Percentiles rank a stretch among this genome's conserved stretches.
Evolutionary conservation across 345 rosid species (phyloP).

Genomic region (Eucalyptus tenuipes): DNA sequence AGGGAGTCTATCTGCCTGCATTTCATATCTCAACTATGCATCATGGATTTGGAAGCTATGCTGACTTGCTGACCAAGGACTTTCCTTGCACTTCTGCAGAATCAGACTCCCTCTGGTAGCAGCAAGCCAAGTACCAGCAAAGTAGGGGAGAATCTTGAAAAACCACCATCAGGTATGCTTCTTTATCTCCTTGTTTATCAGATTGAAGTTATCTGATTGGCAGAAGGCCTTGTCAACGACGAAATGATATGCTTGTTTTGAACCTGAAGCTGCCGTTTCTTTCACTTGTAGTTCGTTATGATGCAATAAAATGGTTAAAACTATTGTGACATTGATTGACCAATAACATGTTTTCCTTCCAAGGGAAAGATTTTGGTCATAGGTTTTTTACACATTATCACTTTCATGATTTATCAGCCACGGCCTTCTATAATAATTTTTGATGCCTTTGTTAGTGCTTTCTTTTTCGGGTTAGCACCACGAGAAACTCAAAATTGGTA

Average conservation of each 20-base stretch:
- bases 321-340: neutral
- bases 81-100: conserved; percentile 13
- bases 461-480: neutral
- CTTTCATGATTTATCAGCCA: neutral
- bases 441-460: neutral
- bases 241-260: neutral
- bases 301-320: neutral
- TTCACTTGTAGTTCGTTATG: neutral
- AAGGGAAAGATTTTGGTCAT: neutral
- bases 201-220: neutral
- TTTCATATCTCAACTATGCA: neutral
- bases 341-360: neutral
- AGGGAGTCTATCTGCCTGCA: neutral
- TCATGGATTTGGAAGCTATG: neutral
- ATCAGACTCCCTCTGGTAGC: conserved; percentile 33
- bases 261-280: neutral
- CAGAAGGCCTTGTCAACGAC: neutral
- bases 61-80: neutral
- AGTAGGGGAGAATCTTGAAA: conserved; percentile 33
- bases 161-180: conserved; percentile 31
- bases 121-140: conserved; percentile 44
- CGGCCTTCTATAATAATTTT: neutral
- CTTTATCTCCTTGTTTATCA: neutral
- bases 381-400: neutral
- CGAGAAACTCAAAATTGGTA: no score